These are phyloP conservation scores for Aspergillus melleus DNA, from an alignment of 2,329 filamentous ascomycete species.

Conservation along the genomic window DNA sequence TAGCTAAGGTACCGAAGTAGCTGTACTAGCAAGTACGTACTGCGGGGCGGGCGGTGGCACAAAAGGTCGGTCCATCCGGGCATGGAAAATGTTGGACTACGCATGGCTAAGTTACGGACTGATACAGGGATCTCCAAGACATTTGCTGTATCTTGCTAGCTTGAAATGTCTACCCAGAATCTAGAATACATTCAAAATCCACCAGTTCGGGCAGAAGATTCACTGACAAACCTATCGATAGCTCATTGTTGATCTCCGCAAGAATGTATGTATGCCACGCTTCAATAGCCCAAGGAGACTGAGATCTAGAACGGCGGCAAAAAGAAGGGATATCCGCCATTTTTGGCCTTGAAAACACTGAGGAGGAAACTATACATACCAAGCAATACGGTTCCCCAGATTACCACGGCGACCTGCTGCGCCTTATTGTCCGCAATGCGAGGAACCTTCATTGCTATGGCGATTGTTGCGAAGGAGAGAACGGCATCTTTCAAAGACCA, in stretches of 20 bases:
- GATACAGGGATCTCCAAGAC: not conserved
- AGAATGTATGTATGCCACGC: not conserved
- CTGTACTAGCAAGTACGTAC: too few relatives aligned
- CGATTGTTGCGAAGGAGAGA: slow-evolving; percentile 85
- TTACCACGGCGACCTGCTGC: slow-evolving; percentile 78
- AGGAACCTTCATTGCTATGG: slow-evolving; percentile 90
- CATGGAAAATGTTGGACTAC: too few relatives aligned
- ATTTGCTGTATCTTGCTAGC: not conserved
- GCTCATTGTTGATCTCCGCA: too few relatives aligned
- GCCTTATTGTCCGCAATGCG: slow-evolving; percentile 73
- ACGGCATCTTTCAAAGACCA: slow-evolving; percentile 61
- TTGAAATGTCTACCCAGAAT: not conserved
- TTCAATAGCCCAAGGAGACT: not conserved
- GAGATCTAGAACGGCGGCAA: slow-evolving; percentile 75
- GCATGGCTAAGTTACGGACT: too few relatives aligned
- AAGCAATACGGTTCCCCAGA: slow-evolving; percentile 76
- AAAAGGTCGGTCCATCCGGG: too few relatives aligned
- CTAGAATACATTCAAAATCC: not conserved
- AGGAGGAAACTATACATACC: slow-evolving; percentile 90
- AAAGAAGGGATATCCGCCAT: slow-evolving; percentile 89
- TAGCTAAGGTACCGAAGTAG: too few relatives aligned
- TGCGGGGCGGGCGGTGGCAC: too few relatives aligned
- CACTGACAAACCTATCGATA: too few relatives aligned
- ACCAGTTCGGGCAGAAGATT: too few relatives aligned
- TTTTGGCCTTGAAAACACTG: slow-evolving; percentile 92